Conservation (phyloP, 495 filamentous ascomycete genomes). For the Pseudotulostoma volvatum region DNA sequence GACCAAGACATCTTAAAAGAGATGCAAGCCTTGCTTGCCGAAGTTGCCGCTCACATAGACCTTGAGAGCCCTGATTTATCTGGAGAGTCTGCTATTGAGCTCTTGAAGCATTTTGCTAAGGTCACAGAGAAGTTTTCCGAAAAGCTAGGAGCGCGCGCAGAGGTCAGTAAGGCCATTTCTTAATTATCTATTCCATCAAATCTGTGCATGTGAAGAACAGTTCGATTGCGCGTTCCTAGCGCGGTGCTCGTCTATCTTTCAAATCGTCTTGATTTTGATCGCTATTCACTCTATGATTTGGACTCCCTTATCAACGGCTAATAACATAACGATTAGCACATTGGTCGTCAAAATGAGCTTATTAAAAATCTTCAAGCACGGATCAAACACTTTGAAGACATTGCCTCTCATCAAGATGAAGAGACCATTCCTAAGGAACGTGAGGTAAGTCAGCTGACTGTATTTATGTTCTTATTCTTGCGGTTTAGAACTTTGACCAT, state of each 20-base stretch:
- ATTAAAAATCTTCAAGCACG: constrained; percentile 42
- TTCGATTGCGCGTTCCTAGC: too few relatives aligned
- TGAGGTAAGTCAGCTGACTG: constrained; percentile 20
- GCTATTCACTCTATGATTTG: too few relatives aligned
- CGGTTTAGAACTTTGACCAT: too few relatives aligned
- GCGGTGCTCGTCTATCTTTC: too few relatives aligned
- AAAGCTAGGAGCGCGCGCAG: constrained; percentile 29
- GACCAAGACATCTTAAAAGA: constrained; percentile 28
- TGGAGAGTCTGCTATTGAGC: constrained; percentile 25
- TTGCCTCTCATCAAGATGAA: constrained; percentile 19
- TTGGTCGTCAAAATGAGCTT: constrained; percentile 41
- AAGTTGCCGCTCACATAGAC: constrained; percentile 21
- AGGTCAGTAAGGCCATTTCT: constrained; percentile 19
- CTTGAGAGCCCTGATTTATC: constrained; percentile 17
- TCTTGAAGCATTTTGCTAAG: constrained; percentile 27
- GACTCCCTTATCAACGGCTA: too few relatives aligned
- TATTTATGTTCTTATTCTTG: neutral
- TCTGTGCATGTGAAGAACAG: too few relatives aligned
- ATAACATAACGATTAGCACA: too few relatives aligned
- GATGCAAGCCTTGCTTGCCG: constrained; percentile 27
- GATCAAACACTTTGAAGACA: constrained; percentile 35
- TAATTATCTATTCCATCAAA: neutral
- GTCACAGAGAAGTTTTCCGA: constrained; percentile 31
- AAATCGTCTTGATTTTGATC: too few relatives aligned
- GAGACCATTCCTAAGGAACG: constrained; percentile 31